Evolutionary conservation across 2,329 filamentous ascomycete species (phyloP).

Genomic region (Harringtonia aguacate): DNA sequence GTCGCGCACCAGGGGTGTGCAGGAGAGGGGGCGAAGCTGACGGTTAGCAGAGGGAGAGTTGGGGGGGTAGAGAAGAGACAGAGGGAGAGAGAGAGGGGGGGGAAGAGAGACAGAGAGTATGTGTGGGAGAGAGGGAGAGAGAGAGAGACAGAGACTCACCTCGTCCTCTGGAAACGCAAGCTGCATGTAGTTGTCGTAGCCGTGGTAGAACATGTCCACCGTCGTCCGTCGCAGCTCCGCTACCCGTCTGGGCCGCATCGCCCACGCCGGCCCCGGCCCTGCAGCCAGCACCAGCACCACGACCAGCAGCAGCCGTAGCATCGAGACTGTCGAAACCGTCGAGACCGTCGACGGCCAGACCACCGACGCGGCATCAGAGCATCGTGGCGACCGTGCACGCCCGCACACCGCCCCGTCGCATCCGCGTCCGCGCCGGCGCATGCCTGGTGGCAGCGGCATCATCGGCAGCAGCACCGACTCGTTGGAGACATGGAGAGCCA

Average conservation of each 20-base stretch:
- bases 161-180: constrained; percentile 95
- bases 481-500: too few species aligned
- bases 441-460: too few species aligned
- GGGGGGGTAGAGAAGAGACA: constrained; percentile 10
- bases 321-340: neutral
- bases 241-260: constrained; percentile 47
- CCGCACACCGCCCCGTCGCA: too few species aligned
- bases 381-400: neutral
- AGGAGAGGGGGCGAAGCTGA: constrained; percentile 75
- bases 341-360: too few species aligned
- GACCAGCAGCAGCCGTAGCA: constrained; percentile 15
- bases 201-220: constrained; percentile 88
- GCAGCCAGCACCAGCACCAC: constrained; percentile 19
- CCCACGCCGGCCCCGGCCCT: constrained; percentile 27
- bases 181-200: constrained; percentile 88
- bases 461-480: neutral
- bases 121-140: too few species aligned
- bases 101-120: neutral
- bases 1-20: constrained; percentile 75
- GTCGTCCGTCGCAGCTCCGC: constrained; percentile 47
- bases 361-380: too few species aligned
- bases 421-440: too few species aligned
- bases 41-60: neutral
- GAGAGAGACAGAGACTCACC: constrained; percentile 26
- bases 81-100: neutral